A percentile compares a stretch with the other conserved stretches of the same genome.
Evolutionary conservation across 257 asterid species (phyloP).

Genomic region (Primulina huaijiensis): DNA sequence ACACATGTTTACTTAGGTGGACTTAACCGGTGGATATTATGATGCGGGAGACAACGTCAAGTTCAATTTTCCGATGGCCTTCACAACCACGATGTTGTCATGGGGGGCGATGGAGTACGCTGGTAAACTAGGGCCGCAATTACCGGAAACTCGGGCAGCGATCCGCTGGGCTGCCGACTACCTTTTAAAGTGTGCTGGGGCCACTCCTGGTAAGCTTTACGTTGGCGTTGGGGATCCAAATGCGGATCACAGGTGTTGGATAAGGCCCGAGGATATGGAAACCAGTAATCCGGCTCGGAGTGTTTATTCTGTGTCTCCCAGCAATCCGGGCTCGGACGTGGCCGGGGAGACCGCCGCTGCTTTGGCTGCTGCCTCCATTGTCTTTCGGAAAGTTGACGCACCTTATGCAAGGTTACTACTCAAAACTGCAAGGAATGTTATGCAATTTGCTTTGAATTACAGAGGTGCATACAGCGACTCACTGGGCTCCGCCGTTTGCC

Average conservation of each 20-base stretch:
- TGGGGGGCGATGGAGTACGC: conserved; percentile 76
- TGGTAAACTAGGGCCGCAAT: conserved; percentile 54
- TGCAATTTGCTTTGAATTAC: conserved; percentile 61
- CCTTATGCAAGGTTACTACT: conserved; percentile 50
- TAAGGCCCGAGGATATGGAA: conserved; percentile 94
- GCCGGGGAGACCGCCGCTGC: conserved; percentile 96
- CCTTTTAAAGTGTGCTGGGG: conserved; percentile 69
- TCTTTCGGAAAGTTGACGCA: conserved; percentile 52
- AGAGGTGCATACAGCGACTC: conserved; percentile 80
- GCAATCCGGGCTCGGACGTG: conserved; percentile 87
- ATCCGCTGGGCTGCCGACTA: conserved; percentile 90
- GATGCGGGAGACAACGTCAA: conserved; percentile 95
- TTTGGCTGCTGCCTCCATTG: conserved; percentile 81
- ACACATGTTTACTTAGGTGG: conserved; percentile 43
- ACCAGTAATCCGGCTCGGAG: conserved; percentile 33
- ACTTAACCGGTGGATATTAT: conserved; percentile 79
- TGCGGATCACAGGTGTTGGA: conserved; percentile 83
- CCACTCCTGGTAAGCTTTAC: conserved; percentile 68
- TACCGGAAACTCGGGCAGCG: conserved; percentile 40
- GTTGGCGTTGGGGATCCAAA: conserved; percentile 88
- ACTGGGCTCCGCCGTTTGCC: conserved; percentile 67
- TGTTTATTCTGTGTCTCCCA: conserved; percentile 54
- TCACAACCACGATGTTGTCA: conserved; percentile 79
- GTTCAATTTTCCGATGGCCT: conserved; percentile 88
- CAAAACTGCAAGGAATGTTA: conserved; percentile 50